Evolutionary conservation across 805 yeast genomes (phyloP), one percentile per base, ranked within the genome.

Genomic region (Barnettozyma californica): DNA sequence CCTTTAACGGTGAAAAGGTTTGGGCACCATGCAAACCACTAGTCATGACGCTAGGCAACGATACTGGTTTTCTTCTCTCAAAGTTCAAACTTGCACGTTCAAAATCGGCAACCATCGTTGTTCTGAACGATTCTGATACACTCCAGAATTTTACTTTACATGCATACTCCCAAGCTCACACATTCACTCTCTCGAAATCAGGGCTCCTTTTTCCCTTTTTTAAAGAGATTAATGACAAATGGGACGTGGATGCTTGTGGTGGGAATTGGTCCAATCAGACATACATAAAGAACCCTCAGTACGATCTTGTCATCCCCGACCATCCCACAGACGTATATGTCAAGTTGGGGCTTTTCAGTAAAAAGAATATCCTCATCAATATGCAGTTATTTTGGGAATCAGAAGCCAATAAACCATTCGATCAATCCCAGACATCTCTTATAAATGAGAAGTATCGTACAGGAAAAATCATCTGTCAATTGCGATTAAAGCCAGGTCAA

Each of bases 271-370:
- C 74, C 0, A 49, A 66, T 21, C 66, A 74, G 7, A 62, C 74
- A 0, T 83, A 71, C 54, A 57, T 75, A 19, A 57, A 67, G 9
- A 83, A 83, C 52, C 88, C 88, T 0, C 87, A 81, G 53, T 80
- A 68, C 50, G 65, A 60, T 27, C 36, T 75, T 44, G 58, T 53
- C 9, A 34, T 74, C 1, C 59, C 60, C 11, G 59, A 64, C 0
- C 33, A 46, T 2, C 49, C 53, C 2, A 48, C 46, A 9, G 52
- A 63, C 2, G 53, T 67, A 0, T 60, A 34, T 4, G 29, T 55
- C 6, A 51, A 42, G 21, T 14, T 67, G 27, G 56, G 46, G 7
- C 25, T 58, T 2, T 55, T 69, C 14, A 56, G 66, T 26, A 44
- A 62, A 4, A 53, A 60, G 1, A 53, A 60, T n/a, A 52, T 57